Evolutionary conservation across 768 basidiomycete species (phyloP), one percentile per base, ranked within the genome.

Genomic region (Mycena sanguinolenta): DNA sequence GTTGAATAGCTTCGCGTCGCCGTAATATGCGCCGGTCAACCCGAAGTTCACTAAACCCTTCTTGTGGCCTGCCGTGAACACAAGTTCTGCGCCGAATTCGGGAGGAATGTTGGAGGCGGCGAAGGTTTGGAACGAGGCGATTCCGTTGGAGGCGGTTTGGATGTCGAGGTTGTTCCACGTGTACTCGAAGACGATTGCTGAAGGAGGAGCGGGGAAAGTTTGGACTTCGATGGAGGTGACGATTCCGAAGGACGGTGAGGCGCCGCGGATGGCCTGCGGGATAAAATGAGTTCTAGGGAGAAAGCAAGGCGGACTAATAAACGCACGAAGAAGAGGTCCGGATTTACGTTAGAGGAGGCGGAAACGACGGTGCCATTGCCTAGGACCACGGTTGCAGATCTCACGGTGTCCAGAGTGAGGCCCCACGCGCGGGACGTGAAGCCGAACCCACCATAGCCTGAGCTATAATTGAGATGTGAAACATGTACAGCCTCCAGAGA

Each of bases 241-340:
- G 55, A 85, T 85, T 10, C 83, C 85, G 67, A 83, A 82, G 8
- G 84, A 85, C 7, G 79, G 76, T 0, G 79, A 81, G 0, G 84
- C 77, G 14, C 85, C 85, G 21, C 83, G 82, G 65, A 85, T 77
- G 13, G 82, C 82, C 85, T 86, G 50, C 23, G 46, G 42, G 28
- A 19, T n/a, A 36, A 16, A 59, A 6, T 55, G 9, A 44, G 66
- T 38, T 4, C 0, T 30, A 28, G 42, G 0, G 34, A 39, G 39
- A 53, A 21, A n/a, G 19, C 32, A 57, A 9, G 25, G 28, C 9
- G 19, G 14, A 13, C 10, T 19, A 3, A 17, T 9, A 6, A 32
- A 65, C 82, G 30, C 74, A 87, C 88, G 80, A 84, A 89, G 76
- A 87, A 90, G 1, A 90, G 78, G 63, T 91, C 86, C 0, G 83